phyloP scores from a whole-genome alignment of 305 asterid genomes.

The Solanum hybrid region DNA sequence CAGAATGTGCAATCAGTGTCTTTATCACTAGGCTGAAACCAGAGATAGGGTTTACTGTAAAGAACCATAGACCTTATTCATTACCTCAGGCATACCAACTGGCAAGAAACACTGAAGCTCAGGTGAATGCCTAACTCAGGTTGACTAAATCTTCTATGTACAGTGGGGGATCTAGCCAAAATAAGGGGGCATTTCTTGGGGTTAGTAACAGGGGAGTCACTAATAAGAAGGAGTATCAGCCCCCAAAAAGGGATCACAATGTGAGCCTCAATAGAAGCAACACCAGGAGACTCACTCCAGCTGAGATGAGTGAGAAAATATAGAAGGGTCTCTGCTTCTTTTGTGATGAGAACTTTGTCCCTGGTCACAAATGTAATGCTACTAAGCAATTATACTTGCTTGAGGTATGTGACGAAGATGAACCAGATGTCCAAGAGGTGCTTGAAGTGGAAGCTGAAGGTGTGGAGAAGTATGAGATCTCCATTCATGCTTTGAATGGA shows the following conservation, averaged over 20 bases:
- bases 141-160: neutral
- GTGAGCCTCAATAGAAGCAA: neutral
- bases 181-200: neutral
- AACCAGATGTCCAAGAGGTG: neutral
- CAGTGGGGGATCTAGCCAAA: neutral
- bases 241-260: neutral
- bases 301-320: too few species aligned
- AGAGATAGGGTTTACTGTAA: too few species aligned
- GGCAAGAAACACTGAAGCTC: neutral
- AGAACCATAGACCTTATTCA: too few species aligned
- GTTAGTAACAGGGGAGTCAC: neutral
- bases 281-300: neutral
- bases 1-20: neutral
- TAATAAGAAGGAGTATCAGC: neutral
- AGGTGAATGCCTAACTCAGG: neutral
- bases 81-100: neutral
- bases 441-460: neutral
- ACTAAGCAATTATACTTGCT: neutral
- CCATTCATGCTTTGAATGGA: too few species aligned
- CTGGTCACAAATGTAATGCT: neutral
- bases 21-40: neutral
- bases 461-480: neutral
- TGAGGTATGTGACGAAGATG: neutral
- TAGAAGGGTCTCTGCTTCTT: fast-evolving
- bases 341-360: neutral